Percentiles rank a stretch among this genome's conserved stretches.
These are phyloP conservation scores for Ogataea methylovora DNA, from an alignment of 805 yeast genomes.

Conservation along the genomic window DNA sequence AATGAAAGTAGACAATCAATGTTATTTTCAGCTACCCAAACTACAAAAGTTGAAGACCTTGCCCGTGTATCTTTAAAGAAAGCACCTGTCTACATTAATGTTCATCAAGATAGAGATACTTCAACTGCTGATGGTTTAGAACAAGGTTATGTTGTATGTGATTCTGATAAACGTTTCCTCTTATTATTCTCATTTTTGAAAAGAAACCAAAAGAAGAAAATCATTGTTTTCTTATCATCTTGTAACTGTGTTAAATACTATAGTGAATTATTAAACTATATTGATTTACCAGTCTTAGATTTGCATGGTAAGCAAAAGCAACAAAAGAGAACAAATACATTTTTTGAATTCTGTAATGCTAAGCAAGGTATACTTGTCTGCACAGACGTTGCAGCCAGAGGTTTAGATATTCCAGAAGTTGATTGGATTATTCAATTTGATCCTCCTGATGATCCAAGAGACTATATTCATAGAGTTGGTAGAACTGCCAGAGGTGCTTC, in stretches of 20 bases:
- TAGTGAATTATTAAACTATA: constrained; percentile 90
- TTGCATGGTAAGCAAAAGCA: constrained; percentile 98
- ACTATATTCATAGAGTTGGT: constrained; percentile 97
- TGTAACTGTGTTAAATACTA: constrained; percentile 96
- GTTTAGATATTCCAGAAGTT: constrained; percentile 95
- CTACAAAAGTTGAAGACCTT: constrained; percentile 96
- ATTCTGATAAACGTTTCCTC: constrained; percentile 88
- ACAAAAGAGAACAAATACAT: constrained; percentile 96
- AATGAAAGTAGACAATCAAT: constrained; percentile 90
- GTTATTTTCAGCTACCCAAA: constrained; percentile 99
- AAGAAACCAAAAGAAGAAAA: constrained; percentile 83
- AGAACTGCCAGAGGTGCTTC: constrained; percentile 92
- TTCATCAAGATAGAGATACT: constrained; percentile 71
- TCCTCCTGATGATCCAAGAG: constrained; percentile 99
- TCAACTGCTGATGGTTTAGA: constrained; percentile 96
- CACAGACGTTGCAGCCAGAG: constrained; percentile 99
- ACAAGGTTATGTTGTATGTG: constrained; percentile 98
- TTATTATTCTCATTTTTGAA: constrained; percentile 87
- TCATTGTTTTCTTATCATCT: constrained; percentile 91
- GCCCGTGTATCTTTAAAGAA: constrained; percentile 93
- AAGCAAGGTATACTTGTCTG: constrained; percentile 88
- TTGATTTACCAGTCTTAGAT: constrained; percentile 93
- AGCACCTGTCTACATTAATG: constrained; percentile 92
- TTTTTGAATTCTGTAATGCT: constrained; percentile 97
- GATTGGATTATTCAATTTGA: constrained; percentile 99